Base-by-base conservation (phyloP, 495 filamentous ascomycete genomes). In the Tetracladium marchalianum region DNA sequence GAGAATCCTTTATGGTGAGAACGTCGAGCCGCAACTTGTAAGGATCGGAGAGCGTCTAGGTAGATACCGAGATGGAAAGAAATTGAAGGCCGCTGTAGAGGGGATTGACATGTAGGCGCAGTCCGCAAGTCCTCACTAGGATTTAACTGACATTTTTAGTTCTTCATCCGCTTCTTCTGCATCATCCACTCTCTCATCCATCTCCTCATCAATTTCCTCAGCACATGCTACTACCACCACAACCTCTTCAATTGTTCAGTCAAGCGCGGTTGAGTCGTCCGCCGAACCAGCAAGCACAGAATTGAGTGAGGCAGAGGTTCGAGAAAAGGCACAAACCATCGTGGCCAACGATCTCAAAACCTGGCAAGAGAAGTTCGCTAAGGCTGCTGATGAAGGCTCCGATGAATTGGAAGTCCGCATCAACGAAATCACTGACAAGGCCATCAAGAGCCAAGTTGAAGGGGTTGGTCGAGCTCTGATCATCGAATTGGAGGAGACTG, bases 1-100 rank as follows among this genome's bases (percentile, higher is more conserved):
- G 6, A 73, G 81, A 22, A 74, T 86, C 18, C 64, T 95, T 10
- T 96, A 95, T 54, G 81, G 81, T 31, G 78, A 92, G 58, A 92
- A 90, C 53, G 90, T 99, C 7, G 89, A 96, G 65, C 93, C 93
- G 10, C 92, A 99, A 60, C 73, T 99, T 0, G 77, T 92, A 40
- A 84, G 87, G 52, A 97, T 99, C 51, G 81, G 87, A 11, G 84
- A 96, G 66, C 76, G 90, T 9, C 74, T 98, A 12, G 92, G 89
- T 5, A 75, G 85, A 47, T 90, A 96, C 64, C 77, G 74, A 11
- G 82, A 87, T 47, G 76, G 74, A 2, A 79, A 75, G 55, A 77
- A 72, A 43, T 49, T 84, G 12, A 70, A 78, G 48, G 69, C 76
- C 10, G 73, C 69, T 31, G 59, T 79, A 12, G 75, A 81, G 43